Percentiles rank a stretch among this genome's conserved stretches.
Conservation (phyloP, 2,329 filamentous ascomycete species). For the Beauveria varroae region DNA sequence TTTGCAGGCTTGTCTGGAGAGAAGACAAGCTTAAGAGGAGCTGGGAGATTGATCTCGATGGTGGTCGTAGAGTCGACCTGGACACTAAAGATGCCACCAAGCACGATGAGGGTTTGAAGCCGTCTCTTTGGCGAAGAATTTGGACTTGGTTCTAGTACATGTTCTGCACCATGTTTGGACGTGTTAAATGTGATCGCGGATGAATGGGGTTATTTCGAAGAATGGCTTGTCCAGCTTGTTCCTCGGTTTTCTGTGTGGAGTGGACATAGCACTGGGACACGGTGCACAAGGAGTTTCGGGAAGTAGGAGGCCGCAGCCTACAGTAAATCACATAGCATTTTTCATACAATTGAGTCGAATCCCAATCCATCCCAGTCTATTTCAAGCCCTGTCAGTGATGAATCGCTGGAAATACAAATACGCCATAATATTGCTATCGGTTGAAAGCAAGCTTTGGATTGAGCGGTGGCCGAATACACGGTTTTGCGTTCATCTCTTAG, state of each 20-base stretch:
- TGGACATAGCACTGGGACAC: not conserved
- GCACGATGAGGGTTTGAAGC: slow-evolving; percentile 23
- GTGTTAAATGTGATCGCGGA: not conserved
- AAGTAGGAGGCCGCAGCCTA: slow-evolving; percentile 8
- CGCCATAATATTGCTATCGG: not conserved
- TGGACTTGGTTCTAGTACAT: slow-evolving; percentile 30
- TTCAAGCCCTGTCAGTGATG: too few species aligned
- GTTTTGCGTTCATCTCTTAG: not conserved
- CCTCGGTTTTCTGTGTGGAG: not conserved
- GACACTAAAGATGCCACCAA: slow-evolving; percentile 31
- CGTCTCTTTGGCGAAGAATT: slow-evolving; percentile 36
- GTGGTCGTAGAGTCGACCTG: slow-evolving; percentile 47
- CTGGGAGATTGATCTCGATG: slow-evolving; percentile 48
- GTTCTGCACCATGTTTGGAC: not conserved
- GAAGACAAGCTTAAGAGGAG: slow-evolving; percentile 41
- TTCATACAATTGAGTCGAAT: not conserved
- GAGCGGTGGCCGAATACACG: not conserved
- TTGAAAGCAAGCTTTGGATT: too few species aligned
- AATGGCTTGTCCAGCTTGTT: not conserved
- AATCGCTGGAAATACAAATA: not conserved
- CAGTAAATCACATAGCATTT: not conserved
- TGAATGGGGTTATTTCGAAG: not conserved
- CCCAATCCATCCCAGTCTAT: not conserved
- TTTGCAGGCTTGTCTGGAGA: slow-evolving; percentile 45
- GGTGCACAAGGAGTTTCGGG: not conserved